Conservation (phyloP, 2,329 filamentous ascomycete genomes). For the Ceratocystis ficicola region DNA sequence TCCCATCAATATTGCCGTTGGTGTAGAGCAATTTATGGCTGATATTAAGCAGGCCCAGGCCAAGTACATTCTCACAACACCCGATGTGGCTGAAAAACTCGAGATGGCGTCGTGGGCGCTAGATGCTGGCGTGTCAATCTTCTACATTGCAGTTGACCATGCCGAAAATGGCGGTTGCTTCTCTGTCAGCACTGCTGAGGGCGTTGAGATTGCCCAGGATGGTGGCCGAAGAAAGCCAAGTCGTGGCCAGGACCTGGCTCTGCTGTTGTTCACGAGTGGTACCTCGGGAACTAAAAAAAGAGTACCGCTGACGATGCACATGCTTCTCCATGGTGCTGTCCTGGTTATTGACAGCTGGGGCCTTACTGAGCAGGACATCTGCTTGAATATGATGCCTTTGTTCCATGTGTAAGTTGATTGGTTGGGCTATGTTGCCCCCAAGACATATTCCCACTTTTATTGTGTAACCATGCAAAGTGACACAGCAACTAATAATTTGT, state of each 20-base stretch:
- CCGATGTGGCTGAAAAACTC: constrained; percentile 32
- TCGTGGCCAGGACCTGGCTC: constrained; percentile 35
- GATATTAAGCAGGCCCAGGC: constrained; percentile 40
- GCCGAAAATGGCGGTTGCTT: constrained; percentile 29
- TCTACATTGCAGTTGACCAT: constrained; percentile 31
- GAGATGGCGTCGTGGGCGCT: constrained; percentile 29
- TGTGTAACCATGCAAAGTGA: background rate
- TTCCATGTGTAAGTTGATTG: constrained; percentile 39
- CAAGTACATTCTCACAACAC: constrained; percentile 36
- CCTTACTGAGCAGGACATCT: constrained; percentile 36
- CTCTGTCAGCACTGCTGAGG: constrained; percentile 24
- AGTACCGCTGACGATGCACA: constrained; percentile 41
- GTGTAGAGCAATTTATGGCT: constrained; percentile 38
- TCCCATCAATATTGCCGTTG: constrained; percentile 39
- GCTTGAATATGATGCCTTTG: constrained; percentile 48
- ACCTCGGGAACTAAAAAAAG: constrained; percentile 48
- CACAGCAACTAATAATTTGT: background rate
- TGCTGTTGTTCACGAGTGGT: constrained; percentile 46
- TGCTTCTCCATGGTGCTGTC: constrained; percentile 39
- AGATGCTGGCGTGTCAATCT: constrained; percentile 31
- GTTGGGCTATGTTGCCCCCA: too few relatives aligned
- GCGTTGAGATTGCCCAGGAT: constrained; percentile 20
- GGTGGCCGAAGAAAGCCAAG: constrained; percentile 29
- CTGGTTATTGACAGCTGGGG: constrained; percentile 45
- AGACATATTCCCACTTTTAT: background rate